These are phyloP conservation scores for Acorus gramineus DNA, from an alignment of 106 monocot species.

Conservation along the genomic window DNA sequence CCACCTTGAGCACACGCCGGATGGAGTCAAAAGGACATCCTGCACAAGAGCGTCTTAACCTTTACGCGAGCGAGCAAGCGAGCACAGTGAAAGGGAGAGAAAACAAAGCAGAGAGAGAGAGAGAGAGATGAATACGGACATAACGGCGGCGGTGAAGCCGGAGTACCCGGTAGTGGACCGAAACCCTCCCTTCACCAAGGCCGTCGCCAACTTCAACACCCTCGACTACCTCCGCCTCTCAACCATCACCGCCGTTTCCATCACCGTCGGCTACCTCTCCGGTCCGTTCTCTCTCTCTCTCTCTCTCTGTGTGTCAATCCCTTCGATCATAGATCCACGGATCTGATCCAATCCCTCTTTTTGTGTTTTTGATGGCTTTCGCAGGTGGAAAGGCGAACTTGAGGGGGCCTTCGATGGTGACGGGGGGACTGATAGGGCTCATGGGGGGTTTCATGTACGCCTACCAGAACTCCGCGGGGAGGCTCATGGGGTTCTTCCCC, in stretches of 20 bases:
- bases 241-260: slow-evolving; percentile 90
- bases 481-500: slow-evolving; percentile 98
- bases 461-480: slow-evolving; percentile 97
- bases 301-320: neutral
- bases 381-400: slow-evolving; percentile 90
- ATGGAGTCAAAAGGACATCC: too few relatives aligned
- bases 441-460: slow-evolving; percentile 99
- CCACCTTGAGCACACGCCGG: too few relatives aligned
- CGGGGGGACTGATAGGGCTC: slow-evolving; percentile 85
- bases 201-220: slow-evolving; percentile 80
- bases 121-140: slow-evolving; percentile 93
- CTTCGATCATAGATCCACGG: slow-evolving; percentile 8
- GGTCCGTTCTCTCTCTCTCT: slow-evolving; percentile 27
- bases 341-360: neutral
- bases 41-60: too few relatives aligned
- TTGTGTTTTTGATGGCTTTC: neutral
- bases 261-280: slow-evolving; percentile 99
- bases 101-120: too few relatives aligned
- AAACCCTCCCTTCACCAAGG: slow-evolving; percentile 89
- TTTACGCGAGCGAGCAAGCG: too few relatives aligned
- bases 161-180: slow-evolving; percentile 97
- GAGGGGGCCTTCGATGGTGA: slow-evolving; percentile 95
- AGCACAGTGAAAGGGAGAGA: too few relatives aligned
- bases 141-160: slow-evolving; percentile 83
- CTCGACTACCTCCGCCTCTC: slow-evolving; percentile 94